A percentile compares a stretch with the other conserved stretches of the same genome.
These are phyloP conservation scores for Ascomycota sp. DNA, from an alignment of 2,329 filamentous ascomycete species.

Conservation along the genomic window DNA sequence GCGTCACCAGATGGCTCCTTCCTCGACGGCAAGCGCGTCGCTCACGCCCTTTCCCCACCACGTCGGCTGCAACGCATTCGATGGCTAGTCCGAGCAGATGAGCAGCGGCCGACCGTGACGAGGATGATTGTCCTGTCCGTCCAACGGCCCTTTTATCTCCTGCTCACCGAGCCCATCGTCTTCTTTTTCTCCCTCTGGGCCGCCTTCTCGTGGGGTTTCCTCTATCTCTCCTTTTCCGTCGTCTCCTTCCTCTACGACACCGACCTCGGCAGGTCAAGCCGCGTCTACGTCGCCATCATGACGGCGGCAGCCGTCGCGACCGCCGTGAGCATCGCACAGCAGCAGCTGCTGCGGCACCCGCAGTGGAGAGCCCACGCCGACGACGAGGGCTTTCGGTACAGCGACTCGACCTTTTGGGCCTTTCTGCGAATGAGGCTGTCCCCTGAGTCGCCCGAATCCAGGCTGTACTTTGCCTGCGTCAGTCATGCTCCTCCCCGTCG, in stretches of 20 bases:
- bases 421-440: constrained; percentile 25
- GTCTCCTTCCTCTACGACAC: constrained; percentile 57
- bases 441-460: constrained; percentile 45
- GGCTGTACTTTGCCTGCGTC: constrained; percentile 69
- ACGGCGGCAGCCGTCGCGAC: constrained; percentile 47
- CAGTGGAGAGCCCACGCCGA: constrained; percentile 10
- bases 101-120: constrained; percentile 46
- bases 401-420: constrained; percentile 18
- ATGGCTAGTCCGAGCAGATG: constrained; percentile 64
- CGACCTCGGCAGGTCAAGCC: constrained; percentile 44
- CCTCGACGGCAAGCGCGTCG: not conserved
- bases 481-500: constrained; percentile 56
- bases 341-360: constrained; percentile 35
- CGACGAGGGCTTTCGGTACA: constrained; percentile 5
- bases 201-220: constrained; percentile 70
- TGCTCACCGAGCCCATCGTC: constrained; percentile 57
- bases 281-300: constrained; percentile 55
- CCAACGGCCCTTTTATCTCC: constrained; percentile 57
- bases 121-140: constrained; percentile 57
- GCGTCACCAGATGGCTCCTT: constrained; percentile 4
- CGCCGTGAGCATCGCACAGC: constrained; percentile 49
- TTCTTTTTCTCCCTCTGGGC: constrained; percentile 84
- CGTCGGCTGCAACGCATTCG: constrained; percentile 32
- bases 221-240: constrained; percentile 69
- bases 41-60: not conserved